Evolutionary conservation across 2,329 filamentous ascomycete genomes (phyloP), one percentile per base, ranked within the genome.

Genomic region (Pseudocercospora crystallina): DNA sequence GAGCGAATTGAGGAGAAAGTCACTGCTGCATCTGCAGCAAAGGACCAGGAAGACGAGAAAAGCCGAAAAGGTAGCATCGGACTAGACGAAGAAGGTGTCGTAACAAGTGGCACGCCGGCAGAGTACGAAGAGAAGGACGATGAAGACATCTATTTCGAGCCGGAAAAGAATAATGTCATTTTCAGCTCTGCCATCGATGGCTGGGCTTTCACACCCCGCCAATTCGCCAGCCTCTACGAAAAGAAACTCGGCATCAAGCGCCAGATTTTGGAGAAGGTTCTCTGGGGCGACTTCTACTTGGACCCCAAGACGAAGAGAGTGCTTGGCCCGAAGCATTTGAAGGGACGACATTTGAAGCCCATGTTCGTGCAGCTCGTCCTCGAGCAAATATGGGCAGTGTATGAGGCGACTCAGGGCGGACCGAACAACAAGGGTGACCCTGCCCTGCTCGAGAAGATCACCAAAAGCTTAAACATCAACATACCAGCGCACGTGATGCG

Each of bases 161-260:
- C 94, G 0, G 94, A 99, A 67, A 95, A 92, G 72, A 96, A 96
- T 71, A 99, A 99, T 66, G 94, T 99, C 69, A 97, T 99, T 58
- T 99, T 99, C 70, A 90, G 90, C 75, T 97, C 92, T 68, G 94
- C 94, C 53, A 87, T 96, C 49, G 94, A 99, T 67, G 94, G 94
- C n/a, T 99, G 94, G 94, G 94, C 94, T 2, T 99, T 99, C 65
- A 99, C 94, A 0, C 86, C 96, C 43, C 83, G 90, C 43, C 94
- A 99, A 64, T 99, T 99, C 68, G 91, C 94, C 13, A 83, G 83
- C 33, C 76, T 97, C 26, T 99, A 97, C 66, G 92, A 97, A 72
- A 95, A 91, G 76, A 99, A 99, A 70, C 80, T 99, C 5, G 92
- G 94, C 11, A 95, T 97, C 71, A 97, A 96, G 72, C 82, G 91